Percentiles rank a stretch among this genome's conserved stretches.
Conservation (phyloP, 2,329 filamentous ascomycete genomes). For the Fusarium graminum region DNA sequence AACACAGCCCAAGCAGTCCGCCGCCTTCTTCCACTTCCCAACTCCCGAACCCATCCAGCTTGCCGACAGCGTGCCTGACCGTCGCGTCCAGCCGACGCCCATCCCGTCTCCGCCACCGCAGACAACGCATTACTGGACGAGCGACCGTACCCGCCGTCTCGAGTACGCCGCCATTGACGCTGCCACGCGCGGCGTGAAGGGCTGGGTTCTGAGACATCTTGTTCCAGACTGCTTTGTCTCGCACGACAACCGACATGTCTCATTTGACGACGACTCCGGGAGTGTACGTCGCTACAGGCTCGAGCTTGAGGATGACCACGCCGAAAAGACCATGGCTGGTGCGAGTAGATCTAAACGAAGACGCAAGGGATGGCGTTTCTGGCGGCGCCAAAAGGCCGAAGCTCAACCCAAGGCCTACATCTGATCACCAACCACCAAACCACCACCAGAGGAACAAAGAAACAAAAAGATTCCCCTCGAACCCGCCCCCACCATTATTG, state of each 20-base stretch:
- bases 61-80: constrained; percentile 40
- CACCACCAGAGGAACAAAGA: constrained; percentile 7
- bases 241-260: constrained; percentile 61
- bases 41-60: constrained; percentile 57
- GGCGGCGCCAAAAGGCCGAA: constrained; percentile 47
- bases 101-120: constrained; percentile 63
- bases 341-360: constrained; percentile 26
- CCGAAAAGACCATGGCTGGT: constrained; percentile 43
- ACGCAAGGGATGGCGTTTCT: constrained; percentile 50
- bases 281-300: constrained; percentile 74
- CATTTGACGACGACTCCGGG: constrained; percentile 72
- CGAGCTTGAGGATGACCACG: constrained; percentile 63
- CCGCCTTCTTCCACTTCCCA: constrained; percentile 65
- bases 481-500: constrained; percentile 11
- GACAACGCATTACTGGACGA: constrained; percentile 77
- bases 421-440: constrained; percentile 13
- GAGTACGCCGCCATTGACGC: constrained; percentile 77
- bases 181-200: constrained; percentile 69
- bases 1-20: constrained; percentile 37
- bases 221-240: constrained; percentile 73
- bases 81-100: constrained; percentile 37
- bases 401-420: constrained; percentile 38
- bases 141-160: constrained; percentile 70
- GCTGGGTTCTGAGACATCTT: constrained; percentile 69
- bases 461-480: constrained; percentile 2